Evolutionary conservation across 176 grass and related monocot genomes (phyloP).

Genomic region (Carex myosuroides): DNA sequence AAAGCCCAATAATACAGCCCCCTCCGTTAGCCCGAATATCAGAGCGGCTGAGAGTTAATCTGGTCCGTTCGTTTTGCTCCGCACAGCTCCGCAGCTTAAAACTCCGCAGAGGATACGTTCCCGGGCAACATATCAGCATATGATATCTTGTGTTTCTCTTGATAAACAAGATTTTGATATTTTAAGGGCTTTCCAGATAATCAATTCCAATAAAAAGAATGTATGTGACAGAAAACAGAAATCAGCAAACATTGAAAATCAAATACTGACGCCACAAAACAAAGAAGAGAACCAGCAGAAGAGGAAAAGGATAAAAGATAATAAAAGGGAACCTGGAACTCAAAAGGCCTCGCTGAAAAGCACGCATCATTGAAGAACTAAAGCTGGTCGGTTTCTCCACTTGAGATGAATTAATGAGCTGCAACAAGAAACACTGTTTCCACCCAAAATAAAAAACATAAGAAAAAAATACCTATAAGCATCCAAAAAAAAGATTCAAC

Average conservation of each 20-base stretch:
- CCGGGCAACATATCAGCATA: background rate
- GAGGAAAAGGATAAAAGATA: constrained; percentile 10
- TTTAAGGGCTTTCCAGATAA: background rate
- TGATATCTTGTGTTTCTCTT: background rate
- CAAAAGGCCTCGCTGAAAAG: constrained; percentile 87
- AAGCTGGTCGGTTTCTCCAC: constrained; percentile 58
- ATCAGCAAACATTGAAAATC: background rate
- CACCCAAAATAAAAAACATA: background rate
- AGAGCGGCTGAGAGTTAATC: too few species aligned
- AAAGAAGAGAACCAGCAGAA: background rate
- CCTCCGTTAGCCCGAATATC: too few species aligned
- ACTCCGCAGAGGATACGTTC: too few species aligned
- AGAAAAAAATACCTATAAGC: background rate
- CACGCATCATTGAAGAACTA: constrained; percentile 81
- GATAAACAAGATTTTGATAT: background rate
- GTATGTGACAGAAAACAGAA: background rate
- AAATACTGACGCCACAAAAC: background rate
- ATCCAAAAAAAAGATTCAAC: background rate
- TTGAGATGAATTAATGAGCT: constrained; percentile 97
- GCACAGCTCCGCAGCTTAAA: too few species aligned
- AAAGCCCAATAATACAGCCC: too few species aligned
- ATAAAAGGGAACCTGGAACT: constrained; percentile 55
- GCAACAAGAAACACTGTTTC: constrained; percentile 78
- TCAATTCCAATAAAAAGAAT: background rate
- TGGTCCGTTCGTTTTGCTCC: too few species aligned